Evolutionary conservation across 768 basidiomycete species (phyloP), one percentile per base, ranked within the genome.

Genomic region (Imleria badia): DNA sequence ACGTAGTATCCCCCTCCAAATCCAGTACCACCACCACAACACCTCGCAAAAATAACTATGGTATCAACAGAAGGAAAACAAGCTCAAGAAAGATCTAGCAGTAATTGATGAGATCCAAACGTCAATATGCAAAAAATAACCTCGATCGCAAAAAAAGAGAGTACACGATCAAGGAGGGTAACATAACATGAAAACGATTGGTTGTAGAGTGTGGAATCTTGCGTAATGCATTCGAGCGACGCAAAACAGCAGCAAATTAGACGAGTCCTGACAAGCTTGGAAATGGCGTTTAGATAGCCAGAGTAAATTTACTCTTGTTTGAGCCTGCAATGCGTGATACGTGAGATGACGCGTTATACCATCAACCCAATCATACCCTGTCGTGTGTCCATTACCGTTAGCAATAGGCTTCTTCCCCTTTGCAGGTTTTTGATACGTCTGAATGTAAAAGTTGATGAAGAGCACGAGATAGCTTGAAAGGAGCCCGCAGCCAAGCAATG

Each of bases 401-500:
- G 71, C 60, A 51, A 59, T 45, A 10, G 54, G 22, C 19, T 55
- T 63, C 66, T 59, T 66, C 30, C 72, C 72, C 63, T 77, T 73
- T 43, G 54, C 69, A 33, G 86, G 81, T 68, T 85, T 86, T 76
- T 85, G 85, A 77, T 91, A 91, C 29, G 89, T 91, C 70, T 87
- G 83, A 66, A 92, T 80, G 75, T 94, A 94, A 75, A 94, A 94
- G 72, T 93, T 91, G 80, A 98, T 92, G 80, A 99, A 98, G 54
- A 99, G 83, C 64, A 86, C 82, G 50, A 99, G 85, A 75, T 98
- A 98, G 65, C 83, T 88, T 26, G 92, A 89, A 62, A 99, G 80
- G 44, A 99, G 81, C 22, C 72, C 83, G 68, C 94, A 97, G 45
- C 95, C 97, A 54, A 96, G 87, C 54, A 94, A 55, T 3, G 97